phyloP scores from a whole-genome alignment of 352 stramenopile genomes.

The Phytophthora capsici region DNA sequence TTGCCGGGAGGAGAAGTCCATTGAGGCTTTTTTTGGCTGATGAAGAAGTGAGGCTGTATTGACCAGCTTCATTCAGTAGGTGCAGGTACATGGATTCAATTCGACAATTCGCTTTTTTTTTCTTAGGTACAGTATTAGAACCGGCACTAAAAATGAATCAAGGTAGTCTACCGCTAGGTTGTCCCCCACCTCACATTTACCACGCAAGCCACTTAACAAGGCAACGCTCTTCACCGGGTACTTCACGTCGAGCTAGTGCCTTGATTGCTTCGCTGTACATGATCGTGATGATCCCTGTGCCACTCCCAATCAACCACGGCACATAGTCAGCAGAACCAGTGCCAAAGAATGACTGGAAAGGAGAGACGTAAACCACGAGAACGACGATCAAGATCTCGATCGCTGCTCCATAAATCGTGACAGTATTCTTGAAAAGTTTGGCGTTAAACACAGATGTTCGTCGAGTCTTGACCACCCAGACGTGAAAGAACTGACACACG shows the following conservation, averaged over 20 bases:
- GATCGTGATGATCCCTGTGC: conserved; percentile 40
- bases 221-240: conserved; percentile 27
- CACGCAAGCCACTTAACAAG: conserved; percentile 29
- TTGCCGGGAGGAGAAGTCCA: background rate
- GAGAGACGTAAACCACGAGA: conserved; percentile 55
- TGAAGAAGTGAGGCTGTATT: background rate
- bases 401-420: conserved; percentile 70
- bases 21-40: background rate
- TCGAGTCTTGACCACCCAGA: conserved; percentile 88
- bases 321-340: conserved; percentile 44
- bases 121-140: background rate
- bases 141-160: no score
- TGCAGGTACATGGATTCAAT: background rate
- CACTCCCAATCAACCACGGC: conserved; percentile 52
- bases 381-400: conserved; percentile 52
- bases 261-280: conserved; percentile 56
- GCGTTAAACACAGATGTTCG: conserved; percentile 73
- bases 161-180: no score
- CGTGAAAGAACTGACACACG: conserved; percentile 83
- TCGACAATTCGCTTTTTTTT: background rate
- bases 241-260: conserved; percentile 29
- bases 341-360: conserved; percentile 52
- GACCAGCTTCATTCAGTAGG: background rate
- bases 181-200: conserved; percentile 10
- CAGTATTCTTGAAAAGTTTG: conserved; percentile 74